Conservation (phyloP, 352 stramenopile genomes). For the Pythium monospermum region DNA sequence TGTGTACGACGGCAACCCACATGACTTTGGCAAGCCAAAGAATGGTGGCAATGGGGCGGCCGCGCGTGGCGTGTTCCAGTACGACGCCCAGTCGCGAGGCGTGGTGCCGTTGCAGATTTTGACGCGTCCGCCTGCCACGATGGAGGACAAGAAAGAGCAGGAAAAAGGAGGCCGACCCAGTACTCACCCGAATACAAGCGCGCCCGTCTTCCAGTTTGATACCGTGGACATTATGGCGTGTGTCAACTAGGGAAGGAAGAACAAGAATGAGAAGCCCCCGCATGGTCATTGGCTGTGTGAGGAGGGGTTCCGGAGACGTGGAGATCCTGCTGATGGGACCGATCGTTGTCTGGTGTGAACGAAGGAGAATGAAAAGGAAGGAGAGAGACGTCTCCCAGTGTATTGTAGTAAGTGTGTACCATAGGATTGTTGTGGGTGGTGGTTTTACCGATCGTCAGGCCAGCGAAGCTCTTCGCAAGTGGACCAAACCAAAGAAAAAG, state of each 20-base stretch:
- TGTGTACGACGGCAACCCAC: conserved; percentile 93
- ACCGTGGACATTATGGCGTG: conserved; percentile 86
- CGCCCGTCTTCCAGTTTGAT: conserved; percentile 68
- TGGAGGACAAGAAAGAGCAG: no score
- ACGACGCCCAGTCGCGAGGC: conserved; percentile 30
- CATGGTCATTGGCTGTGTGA: conserved; percentile 15
- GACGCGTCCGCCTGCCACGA: conserved; percentile 26
- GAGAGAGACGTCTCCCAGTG: conserved; percentile 4
- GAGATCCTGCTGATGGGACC: conserved; percentile 17
- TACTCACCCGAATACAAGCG: no score
- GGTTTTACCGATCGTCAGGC: conserved; percentile 5
- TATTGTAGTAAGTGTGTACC: conserved; percentile 44
- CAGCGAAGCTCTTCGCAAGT: neutral
- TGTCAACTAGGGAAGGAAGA: conserved; percentile 38
- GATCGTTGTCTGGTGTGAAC: conserved; percentile 19
- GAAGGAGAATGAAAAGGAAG: no score
- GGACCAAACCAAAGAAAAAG: no score
- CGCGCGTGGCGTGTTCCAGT: conserved; percentile 47
- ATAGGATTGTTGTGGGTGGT: conserved; percentile 36
- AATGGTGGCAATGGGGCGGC: conserved; percentile 1
- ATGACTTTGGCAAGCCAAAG: conserved; percentile 87
- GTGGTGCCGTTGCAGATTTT: conserved; percentile 44
- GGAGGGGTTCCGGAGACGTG: conserved; percentile 7
- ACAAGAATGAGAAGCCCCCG: neutral
- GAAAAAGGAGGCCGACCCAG: no score